A percentile compares a stretch with the other conserved stretches of the same genome.
These are phyloP conservation scores for Sphaceloma murrayae DNA, from an alignment of 2,329 filamentous ascomycete species.

Conservation along the genomic window DNA sequence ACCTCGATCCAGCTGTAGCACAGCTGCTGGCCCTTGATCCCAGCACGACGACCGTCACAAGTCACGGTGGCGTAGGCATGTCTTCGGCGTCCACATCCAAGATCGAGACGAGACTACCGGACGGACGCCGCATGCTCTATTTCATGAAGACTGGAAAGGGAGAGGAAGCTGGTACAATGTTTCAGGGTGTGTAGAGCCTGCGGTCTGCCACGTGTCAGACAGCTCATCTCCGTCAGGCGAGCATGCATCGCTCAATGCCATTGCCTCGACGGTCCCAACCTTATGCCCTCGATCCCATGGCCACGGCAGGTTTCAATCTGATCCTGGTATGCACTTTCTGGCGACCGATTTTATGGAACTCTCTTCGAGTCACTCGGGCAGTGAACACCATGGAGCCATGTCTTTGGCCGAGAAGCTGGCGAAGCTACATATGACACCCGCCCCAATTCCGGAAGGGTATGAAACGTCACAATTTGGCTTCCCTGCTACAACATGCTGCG, in stretches of 20 bases:
- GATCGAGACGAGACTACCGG: slow-evolving; percentile 37
- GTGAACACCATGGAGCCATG: slow-evolving; percentile 30
- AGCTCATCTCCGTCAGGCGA: slow-evolving; percentile 48
- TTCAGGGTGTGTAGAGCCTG: slow-evolving; percentile 43
- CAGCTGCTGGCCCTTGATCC: slow-evolving; percentile 52
- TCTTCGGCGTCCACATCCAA: slow-evolving; percentile 55
- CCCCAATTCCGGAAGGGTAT: slow-evolving; percentile 53
- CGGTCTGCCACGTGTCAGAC: no score
- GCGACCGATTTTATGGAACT: slow-evolving; percentile 76
- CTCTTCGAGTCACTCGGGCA: slow-evolving; percentile 27
- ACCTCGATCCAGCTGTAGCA: slow-evolving; percentile 54
- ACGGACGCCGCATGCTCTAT: slow-evolving; percentile 47
- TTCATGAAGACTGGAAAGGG: slow-evolving; percentile 66
- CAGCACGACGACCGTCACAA: slow-evolving; percentile 44
- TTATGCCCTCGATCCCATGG: slow-evolving; percentile 70
- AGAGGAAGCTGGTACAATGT: slow-evolving; percentile 55
- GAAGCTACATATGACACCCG: slow-evolving; percentile 65
- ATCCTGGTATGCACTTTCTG: slow-evolving; percentile 43
- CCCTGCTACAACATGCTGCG: slow-evolving; percentile 75
- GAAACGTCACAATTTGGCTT: slow-evolving; percentile 67
- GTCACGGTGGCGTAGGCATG: slow-evolving; percentile 59
- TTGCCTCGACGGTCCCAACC: slow-evolving; percentile 59
- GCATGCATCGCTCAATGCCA: slow-evolving; percentile 72
- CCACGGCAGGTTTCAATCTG: slow-evolving; percentile 50
- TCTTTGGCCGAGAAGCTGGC: slow-evolving; percentile 69